Conservation (phyloP, 208 protist genomes). For the Eutreptiella sp. region DNA sequence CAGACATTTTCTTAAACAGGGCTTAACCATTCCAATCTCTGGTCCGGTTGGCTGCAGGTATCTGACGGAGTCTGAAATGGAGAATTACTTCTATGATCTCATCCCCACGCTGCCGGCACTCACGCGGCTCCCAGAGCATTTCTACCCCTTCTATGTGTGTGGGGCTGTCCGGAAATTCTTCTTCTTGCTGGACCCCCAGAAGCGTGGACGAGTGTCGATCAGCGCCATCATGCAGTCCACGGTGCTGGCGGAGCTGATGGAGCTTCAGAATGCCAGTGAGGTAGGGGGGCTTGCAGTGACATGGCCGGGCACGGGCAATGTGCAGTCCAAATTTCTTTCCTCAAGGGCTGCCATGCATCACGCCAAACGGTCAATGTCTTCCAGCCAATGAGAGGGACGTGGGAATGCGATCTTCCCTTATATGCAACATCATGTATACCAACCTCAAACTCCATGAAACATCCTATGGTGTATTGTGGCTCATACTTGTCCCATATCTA, state of each 20-base stretch:
- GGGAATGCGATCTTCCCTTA: no score
- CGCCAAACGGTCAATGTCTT: no score
- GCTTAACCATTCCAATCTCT: not conserved
- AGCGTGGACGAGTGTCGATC: conserved; percentile 62
- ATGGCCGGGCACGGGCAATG: no score
- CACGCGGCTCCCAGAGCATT: conserved; percentile 75
- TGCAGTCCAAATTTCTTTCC: no score
- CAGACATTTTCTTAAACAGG: not conserved
- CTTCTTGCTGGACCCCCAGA: conserved; percentile 78
- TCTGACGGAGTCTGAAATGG: conserved; percentile 69
- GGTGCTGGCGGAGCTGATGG: conserved; percentile 74
- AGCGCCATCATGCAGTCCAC: conserved; percentile 69
- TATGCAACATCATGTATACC: no score
- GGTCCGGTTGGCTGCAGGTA: not conserved
- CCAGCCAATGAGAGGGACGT: no score
- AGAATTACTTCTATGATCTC: conserved; percentile 59
- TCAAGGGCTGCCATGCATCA: no score
- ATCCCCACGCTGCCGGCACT: conserved; percentile 67
- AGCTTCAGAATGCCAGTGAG: no score
- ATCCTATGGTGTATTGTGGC: no score
- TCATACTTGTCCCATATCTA: no score
- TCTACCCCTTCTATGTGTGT: conserved; percentile 52
- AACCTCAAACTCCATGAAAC: no score
- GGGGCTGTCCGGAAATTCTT: conserved; percentile 80
- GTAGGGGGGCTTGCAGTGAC: no score